Evolutionary conservation across 2,329 filamentous ascomycete species (phyloP).

Genomic region (Paracamarosporium sp.): DNA sequence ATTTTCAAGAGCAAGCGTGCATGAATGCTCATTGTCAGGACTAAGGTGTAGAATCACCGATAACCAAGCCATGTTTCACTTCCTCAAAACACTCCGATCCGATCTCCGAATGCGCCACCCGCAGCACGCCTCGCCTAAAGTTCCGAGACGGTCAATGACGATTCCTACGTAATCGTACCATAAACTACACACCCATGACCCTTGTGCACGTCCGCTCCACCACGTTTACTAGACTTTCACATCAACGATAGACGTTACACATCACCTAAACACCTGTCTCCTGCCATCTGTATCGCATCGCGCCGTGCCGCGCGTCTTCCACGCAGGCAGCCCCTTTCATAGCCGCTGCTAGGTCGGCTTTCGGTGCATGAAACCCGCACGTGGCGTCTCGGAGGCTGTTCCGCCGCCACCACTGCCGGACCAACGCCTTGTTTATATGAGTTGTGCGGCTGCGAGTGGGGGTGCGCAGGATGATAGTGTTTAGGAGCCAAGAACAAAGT

Average conservation of each 20-base stretch:
- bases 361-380: constrained; percentile 1
- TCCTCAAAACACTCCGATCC: neutral
- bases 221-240: neutral
- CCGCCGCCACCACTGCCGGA: neutral
- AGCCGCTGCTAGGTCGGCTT: neutral
- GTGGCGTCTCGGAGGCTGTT: constrained; percentile 1
- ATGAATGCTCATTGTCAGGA: too few species aligned
- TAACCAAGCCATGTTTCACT: neutral
- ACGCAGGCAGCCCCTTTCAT: neutral
- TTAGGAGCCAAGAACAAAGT: neutral
- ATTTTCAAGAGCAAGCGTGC: too few species aligned
- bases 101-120: neutral
- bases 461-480: neutral
- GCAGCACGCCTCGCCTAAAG: neutral
- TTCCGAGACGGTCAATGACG: neutral
- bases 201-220: neutral
- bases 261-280: neutral
- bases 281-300: neutral
- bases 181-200: neutral
- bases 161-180: neutral
- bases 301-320: constrained; percentile 4
- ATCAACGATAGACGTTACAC: neutral
- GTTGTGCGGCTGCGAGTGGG: neutral
- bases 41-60: neutral
- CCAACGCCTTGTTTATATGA: neutral